Evolutionary conservation across 2,329 filamentous ascomycete species (phyloP).

Genomic region (Penicillium concentricum): DNA sequence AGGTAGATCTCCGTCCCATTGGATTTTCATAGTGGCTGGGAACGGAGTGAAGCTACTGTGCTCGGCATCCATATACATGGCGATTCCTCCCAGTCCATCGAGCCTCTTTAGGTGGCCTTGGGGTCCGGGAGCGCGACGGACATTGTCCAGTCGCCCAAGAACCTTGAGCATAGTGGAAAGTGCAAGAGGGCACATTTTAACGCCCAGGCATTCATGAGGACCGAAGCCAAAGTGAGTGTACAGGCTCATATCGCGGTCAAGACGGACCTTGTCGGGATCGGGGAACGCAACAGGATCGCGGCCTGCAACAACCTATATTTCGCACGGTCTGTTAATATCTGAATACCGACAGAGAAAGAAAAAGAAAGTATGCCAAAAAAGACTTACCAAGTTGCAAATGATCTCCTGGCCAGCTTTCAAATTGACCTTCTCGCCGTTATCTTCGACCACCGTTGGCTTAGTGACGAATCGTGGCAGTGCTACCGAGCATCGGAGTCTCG

Average conservation of each 20-base stretch:
- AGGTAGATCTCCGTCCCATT: conserved; percentile 44
- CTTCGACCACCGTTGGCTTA: conserved; percentile 34
- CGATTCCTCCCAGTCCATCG: conserved; percentile 39
- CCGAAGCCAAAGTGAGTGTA: conserved; percentile 67
- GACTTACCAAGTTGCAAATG: conserved; percentile 39
- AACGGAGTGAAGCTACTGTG: conserved; percentile 45
- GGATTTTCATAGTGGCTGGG: conserved; percentile 46
- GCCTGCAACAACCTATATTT: conserved; percentile 34
- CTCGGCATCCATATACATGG: conserved; percentile 46
- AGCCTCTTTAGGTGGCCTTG: conserved; percentile 44
- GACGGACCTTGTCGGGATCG: conserved; percentile 52
- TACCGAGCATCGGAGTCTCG: conserved; percentile 39
- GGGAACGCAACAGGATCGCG: conserved; percentile 39
- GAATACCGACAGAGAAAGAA: background rate
- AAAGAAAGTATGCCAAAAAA: background rate
- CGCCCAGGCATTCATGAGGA: conserved; percentile 62
- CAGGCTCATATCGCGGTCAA: conserved; percentile 59
- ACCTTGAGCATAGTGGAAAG: conserved; percentile 43
- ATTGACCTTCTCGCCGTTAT: conserved; percentile 32
- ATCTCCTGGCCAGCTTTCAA: conserved; percentile 38
- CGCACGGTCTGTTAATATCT: background rate
- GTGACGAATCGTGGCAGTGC: conserved; percentile 38
- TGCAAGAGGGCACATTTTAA: conserved; percentile 33
- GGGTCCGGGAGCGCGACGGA: conserved; percentile 42
- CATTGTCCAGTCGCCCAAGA: conserved; percentile 41